Evolutionary conservation across 306 rosid genomes (phyloP), one percentile per base, ranked within the genome.

Genomic region (Ormosia emarginata): DNA sequence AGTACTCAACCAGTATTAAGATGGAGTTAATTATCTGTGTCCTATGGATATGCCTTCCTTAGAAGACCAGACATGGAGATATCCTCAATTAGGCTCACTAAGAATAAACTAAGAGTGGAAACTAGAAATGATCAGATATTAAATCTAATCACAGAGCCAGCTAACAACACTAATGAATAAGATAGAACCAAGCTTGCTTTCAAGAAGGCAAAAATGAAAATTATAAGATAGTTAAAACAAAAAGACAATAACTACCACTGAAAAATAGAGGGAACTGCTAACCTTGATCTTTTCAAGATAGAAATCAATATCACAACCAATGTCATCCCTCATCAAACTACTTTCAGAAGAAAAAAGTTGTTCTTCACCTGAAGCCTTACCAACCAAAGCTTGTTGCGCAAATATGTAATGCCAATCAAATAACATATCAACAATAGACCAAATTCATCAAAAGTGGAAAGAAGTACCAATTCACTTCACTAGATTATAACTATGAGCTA

Each of bases 311-410:
- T 91, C 98, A 78, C 82, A 78, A 46, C 90, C 85, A 66, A 77
- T 49, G 59, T 87, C 86, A 80, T 88, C 88, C 89, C 86, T 95
- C n/a, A 6, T 50, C 55, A 89, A 82, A 80, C 88, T 79, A 83
- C 82, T 75, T 80, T 85, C 92, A 50, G 94, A 76, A 80, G 97
- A 93, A 89, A 95, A 95, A 49, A 95, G 98, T 58, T 93, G 97
- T 55, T 93, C 97, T 81, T 95, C 99, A 64, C 92, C 94, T 29
- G 88, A 82, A 81, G 85, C 90, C 87, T 95, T 97, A 18, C 98
- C 98, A 82, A 93, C 99, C 86, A 95, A 90, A 82, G 98, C 97
- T 91, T 93, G 94, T 98, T 95, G 79, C 81, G 83, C 33, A 47
- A 71, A 83, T 46, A 82, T 69, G 77, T 62, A 85, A 66, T n/a